phyloP scores from a whole-genome alignment of 192 early-diverging fungal species.

The Funneliformis mosseae region DNA sequence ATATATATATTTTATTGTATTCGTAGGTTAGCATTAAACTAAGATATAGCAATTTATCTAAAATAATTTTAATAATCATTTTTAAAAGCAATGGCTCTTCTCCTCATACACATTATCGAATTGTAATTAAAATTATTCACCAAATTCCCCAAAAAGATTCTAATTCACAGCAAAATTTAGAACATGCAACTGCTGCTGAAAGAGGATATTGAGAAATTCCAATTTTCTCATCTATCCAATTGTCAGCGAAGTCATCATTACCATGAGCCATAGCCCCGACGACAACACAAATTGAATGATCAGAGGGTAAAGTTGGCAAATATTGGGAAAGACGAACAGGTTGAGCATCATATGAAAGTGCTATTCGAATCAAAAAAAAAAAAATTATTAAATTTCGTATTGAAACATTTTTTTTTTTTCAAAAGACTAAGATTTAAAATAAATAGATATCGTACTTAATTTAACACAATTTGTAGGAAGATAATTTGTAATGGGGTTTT shows the following conservation, averaged over 20 bases:
- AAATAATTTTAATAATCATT: no score
- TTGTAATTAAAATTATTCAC: conserved; percentile 48
- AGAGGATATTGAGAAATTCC: conserved; percentile 96
- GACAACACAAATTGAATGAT: conserved; percentile 85
- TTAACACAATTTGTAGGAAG: conserved; percentile 87
- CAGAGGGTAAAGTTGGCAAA: conserved; percentile 73
- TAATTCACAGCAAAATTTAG: conserved; percentile 86
- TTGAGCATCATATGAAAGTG: conserved; percentile 86
- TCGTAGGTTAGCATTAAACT: no score
- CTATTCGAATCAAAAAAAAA: conserved; percentile 32
- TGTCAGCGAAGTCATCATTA: conserved; percentile 91
- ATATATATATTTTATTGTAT: no score
- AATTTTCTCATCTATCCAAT: conserved; percentile 96
- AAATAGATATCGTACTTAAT: conserved; percentile 77
- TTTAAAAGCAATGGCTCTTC: neutral
- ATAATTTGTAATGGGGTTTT: conserved; percentile 97
- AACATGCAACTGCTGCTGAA: conserved; percentile 95
- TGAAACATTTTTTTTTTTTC: no score
- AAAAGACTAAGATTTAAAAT: no score
- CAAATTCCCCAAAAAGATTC: conserved; percentile 91
- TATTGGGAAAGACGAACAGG: conserved; percentile 83
- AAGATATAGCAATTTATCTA: no score
- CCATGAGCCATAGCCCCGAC: conserved; percentile 98
- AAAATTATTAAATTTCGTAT: no score
- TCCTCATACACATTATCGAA: neutral